Evolutionary conservation across 441 rosid species (phyloP).

Genomic region (Arabidopsis lyrata): DNA sequence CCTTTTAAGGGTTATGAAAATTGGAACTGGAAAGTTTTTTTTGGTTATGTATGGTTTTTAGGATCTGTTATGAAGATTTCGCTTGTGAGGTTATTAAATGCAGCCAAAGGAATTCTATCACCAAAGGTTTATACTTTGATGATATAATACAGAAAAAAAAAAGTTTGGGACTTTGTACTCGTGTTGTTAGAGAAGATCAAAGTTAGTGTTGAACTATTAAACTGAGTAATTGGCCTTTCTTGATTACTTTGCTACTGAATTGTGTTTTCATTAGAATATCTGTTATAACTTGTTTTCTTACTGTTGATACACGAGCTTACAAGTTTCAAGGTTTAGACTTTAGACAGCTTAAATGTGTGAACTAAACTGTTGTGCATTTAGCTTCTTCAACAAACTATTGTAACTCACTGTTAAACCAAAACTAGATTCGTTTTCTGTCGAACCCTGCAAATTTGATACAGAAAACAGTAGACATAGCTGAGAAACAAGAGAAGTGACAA

Average conservation of each 20-base stretch:
- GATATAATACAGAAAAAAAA: slow-evolving; percentile 6
- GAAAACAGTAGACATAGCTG: slow-evolving; percentile 23
- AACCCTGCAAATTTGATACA: background rate
- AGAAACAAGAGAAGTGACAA: slow-evolving; percentile 1
- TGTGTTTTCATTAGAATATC: background rate
- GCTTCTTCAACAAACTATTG: slow-evolving; percentile 24
- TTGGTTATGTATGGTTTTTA: slow-evolving; percentile 21
- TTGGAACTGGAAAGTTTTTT: slow-evolving; percentile 1
- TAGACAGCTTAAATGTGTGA: background rate
- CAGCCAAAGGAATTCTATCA: background rate
- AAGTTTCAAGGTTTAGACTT: background rate
- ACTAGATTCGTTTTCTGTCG: background rate
- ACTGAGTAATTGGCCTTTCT: background rate
- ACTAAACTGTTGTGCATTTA: slow-evolving; percentile 4
- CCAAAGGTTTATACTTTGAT: slow-evolving; percentile 23
- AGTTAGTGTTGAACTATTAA: slow-evolving; percentile 18
- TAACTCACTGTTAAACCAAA: slow-evolving; percentile 4
- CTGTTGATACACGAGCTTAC: background rate
- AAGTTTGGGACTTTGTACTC: slow-evolving; percentile 8
- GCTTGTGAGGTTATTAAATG: slow-evolving; percentile 14
- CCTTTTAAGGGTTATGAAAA: background rate
- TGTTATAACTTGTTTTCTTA: background rate
- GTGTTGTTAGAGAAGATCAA: slow-evolving; percentile 5
- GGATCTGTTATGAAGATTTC: slow-evolving; percentile 23
- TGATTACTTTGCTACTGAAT: background rate